Evolutionary conservation across 306 rosid genomes (phyloP).

Genomic region (Vigna nakashimae): DNA sequence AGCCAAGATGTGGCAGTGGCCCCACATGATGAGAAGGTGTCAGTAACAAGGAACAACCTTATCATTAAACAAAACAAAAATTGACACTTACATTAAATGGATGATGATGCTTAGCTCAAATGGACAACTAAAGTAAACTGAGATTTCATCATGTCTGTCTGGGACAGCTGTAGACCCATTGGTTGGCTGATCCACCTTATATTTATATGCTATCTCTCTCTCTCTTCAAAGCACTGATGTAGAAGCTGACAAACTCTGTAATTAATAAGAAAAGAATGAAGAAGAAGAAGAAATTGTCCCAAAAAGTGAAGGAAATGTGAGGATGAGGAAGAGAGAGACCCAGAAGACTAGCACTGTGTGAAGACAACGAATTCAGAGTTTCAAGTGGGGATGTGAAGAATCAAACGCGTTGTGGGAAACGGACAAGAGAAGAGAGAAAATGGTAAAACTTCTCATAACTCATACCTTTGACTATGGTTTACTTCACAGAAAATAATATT

Average conservation of each 20-base stretch:
- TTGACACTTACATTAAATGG: slow-evolving; percentile 45
- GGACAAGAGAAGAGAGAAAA: neutral
- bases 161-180: slow-evolving; percentile 52
- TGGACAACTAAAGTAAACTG: slow-evolving; percentile 41
- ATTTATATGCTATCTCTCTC: slow-evolving; percentile 16
- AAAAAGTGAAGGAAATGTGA: slow-evolving; percentile 9
- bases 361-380: slow-evolving; percentile 41
- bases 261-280: neutral
- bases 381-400: neutral
- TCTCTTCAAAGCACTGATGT: neutral
- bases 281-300: slow-evolving; percentile 24
- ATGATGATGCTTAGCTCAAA: slow-evolving; percentile 47
- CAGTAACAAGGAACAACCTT: slow-evolving; percentile 12
- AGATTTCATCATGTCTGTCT: slow-evolving; percentile 32
- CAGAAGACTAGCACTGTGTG: slow-evolving; percentile 60
- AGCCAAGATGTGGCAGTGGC: slow-evolving; percentile 45
- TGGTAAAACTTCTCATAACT: neutral
- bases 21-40: slow-evolving; percentile 44
- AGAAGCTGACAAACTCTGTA: slow-evolving; percentile 22
- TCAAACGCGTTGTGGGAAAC: neutral
- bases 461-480: slow-evolving; percentile 11
- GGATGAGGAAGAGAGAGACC: slow-evolving; percentile 25
- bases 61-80: slow-evolving; percentile 38
- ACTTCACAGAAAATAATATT: slow-evolving; percentile 2
- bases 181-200: slow-evolving; percentile 3